These are phyloP conservation scores for Elymus sibiricus DNA, from an alignment of 176 grass and related monocot genomes.

Conservation along the genomic window DNA sequence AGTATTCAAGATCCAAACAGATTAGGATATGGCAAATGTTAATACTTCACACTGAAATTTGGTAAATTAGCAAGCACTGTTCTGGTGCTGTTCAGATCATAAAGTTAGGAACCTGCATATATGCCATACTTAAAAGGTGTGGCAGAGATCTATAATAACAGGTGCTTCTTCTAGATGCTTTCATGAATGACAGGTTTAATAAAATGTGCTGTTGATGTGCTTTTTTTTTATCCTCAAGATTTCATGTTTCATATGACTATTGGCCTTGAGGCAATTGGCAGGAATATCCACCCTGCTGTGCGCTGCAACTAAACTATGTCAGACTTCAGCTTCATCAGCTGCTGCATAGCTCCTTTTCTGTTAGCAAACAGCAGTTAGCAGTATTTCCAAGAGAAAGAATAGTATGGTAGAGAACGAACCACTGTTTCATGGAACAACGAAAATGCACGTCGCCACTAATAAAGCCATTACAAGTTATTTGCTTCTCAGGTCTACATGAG, in stretches of 20 bases:
- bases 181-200: not conserved
- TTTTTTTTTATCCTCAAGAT: slow-evolving; percentile 6
- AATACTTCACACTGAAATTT: not conserved
- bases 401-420: not conserved
- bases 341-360: not conserved
- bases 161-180: not conserved
- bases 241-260: not conserved
- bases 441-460: not conserved
- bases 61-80: not conserved
- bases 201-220: not conserved
- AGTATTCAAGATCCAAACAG: not conserved
- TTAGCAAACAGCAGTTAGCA: not conserved
- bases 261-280: not conserved
- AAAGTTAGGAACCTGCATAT: not conserved
- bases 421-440: not conserved
- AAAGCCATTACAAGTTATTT: not conserved
- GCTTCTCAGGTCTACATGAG: not conserved
- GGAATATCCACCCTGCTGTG: not conserved
- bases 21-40: not conserved
- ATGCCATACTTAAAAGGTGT: not conserved
- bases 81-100: not conserved
- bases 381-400: slow-evolving; percentile 3
- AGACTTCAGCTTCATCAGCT: not conserved
- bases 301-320: not conserved
- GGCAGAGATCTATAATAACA: not conserved